These are phyloP conservation scores for Scalesia atractyloides DNA, from an alignment of 129 eudicot genomes.

Conservation along the genomic window DNA sequence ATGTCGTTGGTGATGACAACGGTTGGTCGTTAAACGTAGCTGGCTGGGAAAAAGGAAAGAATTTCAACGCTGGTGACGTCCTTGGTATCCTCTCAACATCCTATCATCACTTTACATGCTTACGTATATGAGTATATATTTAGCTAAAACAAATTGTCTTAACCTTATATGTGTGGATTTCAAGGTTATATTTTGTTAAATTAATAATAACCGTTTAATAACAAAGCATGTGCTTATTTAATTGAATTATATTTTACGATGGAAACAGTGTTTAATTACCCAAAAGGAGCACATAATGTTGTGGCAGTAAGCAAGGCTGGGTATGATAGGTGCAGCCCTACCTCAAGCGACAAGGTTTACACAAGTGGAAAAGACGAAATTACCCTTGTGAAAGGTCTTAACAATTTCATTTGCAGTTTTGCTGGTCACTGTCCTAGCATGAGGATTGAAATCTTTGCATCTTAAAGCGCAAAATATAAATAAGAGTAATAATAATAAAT, in stretches of 20 bases:
- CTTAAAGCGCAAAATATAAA: neutral
- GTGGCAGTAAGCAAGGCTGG: slow-evolving; percentile 61
- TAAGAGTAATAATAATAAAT: too few relatives aligned
- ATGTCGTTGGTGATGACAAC: slow-evolving; percentile 55
- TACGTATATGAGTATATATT: too few relatives aligned
- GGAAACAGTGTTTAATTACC: slow-evolving; percentile 63
- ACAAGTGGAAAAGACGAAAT: slow-evolving; percentile 55
- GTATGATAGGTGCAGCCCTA: slow-evolving; percentile 46
- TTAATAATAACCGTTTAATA: neutral
- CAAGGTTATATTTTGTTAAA: neutral
- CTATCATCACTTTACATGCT: neutral
- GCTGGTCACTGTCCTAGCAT: slow-evolving; percentile 79
- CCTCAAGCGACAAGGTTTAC: slow-evolving; percentile 40
- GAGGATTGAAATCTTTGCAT: slow-evolving; percentile 57
- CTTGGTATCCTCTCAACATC: slow-evolving; percentile 44
- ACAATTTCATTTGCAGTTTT: slow-evolving; percentile 67
- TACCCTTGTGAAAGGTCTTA: slow-evolving; percentile 58
- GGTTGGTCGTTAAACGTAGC: slow-evolving; percentile 65
- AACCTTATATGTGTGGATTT: neutral
- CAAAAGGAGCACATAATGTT: slow-evolving; percentile 53
- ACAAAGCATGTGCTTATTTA: too few relatives aligned
- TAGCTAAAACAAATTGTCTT: neutral
- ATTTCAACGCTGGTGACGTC: slow-evolving; percentile 67
- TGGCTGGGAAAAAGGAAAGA: slow-evolving; percentile 64
- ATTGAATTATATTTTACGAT: neutral